phyloP scores from a whole-genome alignment of 176 grass and related monocot species.

The Musa schizocarpa region DNA sequence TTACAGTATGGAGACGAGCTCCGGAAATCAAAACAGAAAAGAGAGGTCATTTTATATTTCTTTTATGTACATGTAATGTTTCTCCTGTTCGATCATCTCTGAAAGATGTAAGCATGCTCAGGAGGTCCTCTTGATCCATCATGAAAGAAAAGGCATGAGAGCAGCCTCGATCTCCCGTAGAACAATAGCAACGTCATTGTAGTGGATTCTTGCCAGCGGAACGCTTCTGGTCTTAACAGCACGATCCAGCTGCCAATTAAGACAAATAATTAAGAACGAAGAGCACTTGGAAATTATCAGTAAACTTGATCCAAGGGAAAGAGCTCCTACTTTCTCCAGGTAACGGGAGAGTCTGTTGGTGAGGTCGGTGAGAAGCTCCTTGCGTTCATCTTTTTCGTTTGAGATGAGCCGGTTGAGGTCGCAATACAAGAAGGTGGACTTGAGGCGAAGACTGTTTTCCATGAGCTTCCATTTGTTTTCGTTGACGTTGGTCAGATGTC shows the following conservation, averaged over 20 bases:
- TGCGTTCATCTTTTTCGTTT: slow-evolving; percentile 32
- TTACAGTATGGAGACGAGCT: too few relatives aligned
- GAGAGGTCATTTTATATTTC: too few relatives aligned
- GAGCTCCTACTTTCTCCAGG: slow-evolving; percentile 53
- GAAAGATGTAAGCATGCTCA: too few relatives aligned
- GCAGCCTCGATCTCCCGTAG: not conserved
- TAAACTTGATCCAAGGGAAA: too few relatives aligned
- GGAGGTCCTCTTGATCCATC: too few relatives aligned
- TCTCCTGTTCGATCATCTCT: too few relatives aligned
- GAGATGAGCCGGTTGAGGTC: slow-evolving; percentile 61
- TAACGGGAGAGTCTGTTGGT: slow-evolving; percentile 47
- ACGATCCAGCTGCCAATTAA: slow-evolving; percentile 31
- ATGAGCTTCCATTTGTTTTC: slow-evolving; percentile 47
- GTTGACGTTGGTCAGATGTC: slow-evolving; percentile 34
- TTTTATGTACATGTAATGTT: too few relatives aligned
- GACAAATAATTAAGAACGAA: too few relatives aligned
- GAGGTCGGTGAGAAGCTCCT: slow-evolving; percentile 37
- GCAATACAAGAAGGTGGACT: slow-evolving; percentile 68
- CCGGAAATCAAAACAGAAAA: too few relatives aligned
- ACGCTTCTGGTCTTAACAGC: slow-evolving; percentile 57
- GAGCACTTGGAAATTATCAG: not conserved
- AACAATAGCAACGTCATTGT: slow-evolving; percentile 20
- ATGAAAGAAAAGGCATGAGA: not conserved
- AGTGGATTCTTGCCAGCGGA: slow-evolving; percentile 37
- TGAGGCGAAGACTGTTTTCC: slow-evolving; percentile 39